Conservation (phyloP, 345 rosid genomes). For the Angophora floribunda region DNA sequence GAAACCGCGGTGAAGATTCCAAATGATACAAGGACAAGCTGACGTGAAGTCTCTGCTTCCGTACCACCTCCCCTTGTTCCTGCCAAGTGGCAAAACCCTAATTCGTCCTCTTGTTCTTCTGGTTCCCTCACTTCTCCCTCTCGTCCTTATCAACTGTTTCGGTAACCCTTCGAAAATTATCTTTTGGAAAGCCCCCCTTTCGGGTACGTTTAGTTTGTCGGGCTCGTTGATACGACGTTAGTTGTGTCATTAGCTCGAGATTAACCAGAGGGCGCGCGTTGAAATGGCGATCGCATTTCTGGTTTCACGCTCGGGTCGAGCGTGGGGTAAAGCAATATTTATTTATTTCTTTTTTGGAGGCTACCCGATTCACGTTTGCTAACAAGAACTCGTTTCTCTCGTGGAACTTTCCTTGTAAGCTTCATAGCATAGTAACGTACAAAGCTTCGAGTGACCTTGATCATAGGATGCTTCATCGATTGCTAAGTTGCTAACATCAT, state of each 20-base stretch:
- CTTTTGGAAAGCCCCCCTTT: not conserved
- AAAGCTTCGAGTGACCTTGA: not conserved
- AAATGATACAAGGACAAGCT: not conserved
- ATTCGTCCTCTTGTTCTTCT: not conserved
- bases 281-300: not conserved
- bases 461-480: not conserved
- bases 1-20: slow-evolving; percentile 3
- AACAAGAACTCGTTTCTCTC: not conserved
- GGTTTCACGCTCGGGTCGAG: not conserved
- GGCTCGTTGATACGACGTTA: not conserved
- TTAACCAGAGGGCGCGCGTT: not conserved
- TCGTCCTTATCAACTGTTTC: not conserved
- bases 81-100: not conserved
- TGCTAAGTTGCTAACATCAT: not conserved
- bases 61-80: not conserved
- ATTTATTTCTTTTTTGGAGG: not conserved
- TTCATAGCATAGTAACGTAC: not conserved
- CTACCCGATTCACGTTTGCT: not conserved
- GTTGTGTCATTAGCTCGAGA: not conserved
- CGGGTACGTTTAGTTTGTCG: not conserved
- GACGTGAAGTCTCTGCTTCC: not conserved
- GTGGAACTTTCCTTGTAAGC: not conserved
- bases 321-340: not conserved
- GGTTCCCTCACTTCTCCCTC: not conserved
- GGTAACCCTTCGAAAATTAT: not conserved